Evolutionary conservation across 179 eudicot species (phyloP).

Genomic region (Beta macrorhiza): DNA sequence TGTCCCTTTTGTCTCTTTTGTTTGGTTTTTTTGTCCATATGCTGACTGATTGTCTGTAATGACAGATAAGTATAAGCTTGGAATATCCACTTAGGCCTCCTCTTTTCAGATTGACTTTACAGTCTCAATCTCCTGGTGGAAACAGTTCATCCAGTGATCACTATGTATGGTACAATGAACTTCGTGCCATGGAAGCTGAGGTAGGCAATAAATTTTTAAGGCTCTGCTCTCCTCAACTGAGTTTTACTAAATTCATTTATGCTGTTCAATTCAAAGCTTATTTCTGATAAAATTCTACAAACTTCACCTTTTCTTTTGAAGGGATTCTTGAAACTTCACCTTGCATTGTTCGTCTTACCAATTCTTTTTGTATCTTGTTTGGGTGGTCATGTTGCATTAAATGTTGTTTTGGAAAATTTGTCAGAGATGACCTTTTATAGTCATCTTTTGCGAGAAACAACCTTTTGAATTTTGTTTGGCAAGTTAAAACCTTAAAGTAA

Average conservation of each 20-base stretch:
- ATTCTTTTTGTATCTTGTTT: constrained; percentile 1
- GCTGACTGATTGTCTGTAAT: constrained; percentile 21
- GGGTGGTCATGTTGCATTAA: not conserved
- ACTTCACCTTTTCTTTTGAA: no score
- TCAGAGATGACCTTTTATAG: no score
- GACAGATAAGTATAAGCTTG: constrained; percentile 68
- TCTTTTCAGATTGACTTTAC: constrained; percentile 48
- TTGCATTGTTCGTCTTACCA: not conserved
- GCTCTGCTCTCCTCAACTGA: not conserved
- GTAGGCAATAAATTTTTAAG: constrained; percentile 39
- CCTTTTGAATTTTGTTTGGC: no score
- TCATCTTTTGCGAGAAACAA: no score
- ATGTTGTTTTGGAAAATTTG: not conserved
- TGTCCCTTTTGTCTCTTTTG: not conserved
- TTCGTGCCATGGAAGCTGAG: constrained; percentile 96
- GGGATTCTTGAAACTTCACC: not conserved
- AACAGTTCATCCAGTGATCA: constrained; percentile 33
- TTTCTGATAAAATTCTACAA: not conserved
- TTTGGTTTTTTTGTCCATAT: not conserved
- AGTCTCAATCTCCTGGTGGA: constrained; percentile 38
- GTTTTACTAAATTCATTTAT: constrained; percentile 1
- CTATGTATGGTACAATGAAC: constrained; percentile 66
- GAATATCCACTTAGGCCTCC: constrained; percentile 97
- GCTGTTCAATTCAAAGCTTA: not conserved
- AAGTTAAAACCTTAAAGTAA: no score